Percentiles rank a stretch among this genome's conserved stretches.
phyloP scores from a whole-genome alignment of 257 asterid genomes.

The Lycium ferocissimum region DNA sequence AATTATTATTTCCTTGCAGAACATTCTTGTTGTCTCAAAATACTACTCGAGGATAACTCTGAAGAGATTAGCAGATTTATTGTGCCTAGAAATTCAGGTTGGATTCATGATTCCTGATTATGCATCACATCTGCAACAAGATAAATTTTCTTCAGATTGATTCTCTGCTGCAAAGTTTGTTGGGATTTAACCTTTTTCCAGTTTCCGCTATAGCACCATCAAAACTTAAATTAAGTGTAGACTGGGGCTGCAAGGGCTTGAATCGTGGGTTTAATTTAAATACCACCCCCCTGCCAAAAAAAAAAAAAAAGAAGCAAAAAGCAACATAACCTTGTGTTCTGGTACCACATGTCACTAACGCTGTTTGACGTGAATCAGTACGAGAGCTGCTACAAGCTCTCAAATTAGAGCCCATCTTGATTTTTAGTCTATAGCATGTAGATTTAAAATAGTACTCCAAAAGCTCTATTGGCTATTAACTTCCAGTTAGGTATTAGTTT shows the following conservation, averaged over 20 bases:
- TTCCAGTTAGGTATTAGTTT: background rate
- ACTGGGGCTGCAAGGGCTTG: background rate
- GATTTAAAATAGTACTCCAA: background rate
- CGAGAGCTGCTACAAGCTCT: background rate
- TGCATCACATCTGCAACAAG: background rate
- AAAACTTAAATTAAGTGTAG: background rate
- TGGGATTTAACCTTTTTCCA: background rate
- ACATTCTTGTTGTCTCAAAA: slow-evolving; percentile 89
- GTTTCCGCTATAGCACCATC: background rate
- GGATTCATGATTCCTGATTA: slow-evolving; percentile 8
- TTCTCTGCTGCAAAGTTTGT: background rate
- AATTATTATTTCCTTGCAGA: slow-evolving; percentile 58
- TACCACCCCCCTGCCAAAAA: background rate
- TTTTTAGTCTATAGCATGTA: background rate
- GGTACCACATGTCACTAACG: background rate
- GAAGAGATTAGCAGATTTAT: slow-evolving; percentile 89
- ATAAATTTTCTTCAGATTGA: background rate
- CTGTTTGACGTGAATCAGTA: background rate
- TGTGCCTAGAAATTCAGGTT: slow-evolving; percentile 85
- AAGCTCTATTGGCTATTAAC: background rate
- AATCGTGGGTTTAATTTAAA: background rate
- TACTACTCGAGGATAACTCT: slow-evolving; percentile 87
- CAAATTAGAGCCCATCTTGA: background rate
- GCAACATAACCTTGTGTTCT: background rate
- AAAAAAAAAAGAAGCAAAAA: background rate